Percentiles rank a stretch among this genome's conserved stretches.
phyloP scores from a whole-genome alignment of 495 filamentous ascomycete genomes.

The Aspergillus bridgeri region DNA sequence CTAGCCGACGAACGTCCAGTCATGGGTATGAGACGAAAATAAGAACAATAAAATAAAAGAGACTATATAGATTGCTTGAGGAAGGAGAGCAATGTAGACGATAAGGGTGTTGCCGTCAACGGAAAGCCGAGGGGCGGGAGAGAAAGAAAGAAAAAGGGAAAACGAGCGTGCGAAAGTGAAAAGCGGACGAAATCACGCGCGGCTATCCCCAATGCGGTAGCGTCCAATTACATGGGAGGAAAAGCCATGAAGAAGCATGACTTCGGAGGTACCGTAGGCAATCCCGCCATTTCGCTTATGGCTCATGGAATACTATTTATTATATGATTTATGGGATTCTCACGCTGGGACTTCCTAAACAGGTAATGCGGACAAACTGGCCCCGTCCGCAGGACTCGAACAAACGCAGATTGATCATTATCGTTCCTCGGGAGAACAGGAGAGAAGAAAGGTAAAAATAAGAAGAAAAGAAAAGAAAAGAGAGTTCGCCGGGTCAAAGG shows the following conservation, averaged over 20 bases:
- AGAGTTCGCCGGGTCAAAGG: constrained; percentile 15
- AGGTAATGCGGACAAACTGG: background rate
- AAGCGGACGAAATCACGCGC: background rate
- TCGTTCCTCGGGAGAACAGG: background rate
- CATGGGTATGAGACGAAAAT: constrained; percentile 19
- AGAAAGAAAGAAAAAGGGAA: background rate
- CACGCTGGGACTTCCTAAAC: background rate
- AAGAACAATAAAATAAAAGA: background rate
- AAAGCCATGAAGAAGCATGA: too few species aligned
- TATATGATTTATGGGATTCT: background rate
- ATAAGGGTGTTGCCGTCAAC: background rate
- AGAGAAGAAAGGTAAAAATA: background rate
- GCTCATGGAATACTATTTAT: too few species aligned
- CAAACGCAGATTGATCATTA: background rate
- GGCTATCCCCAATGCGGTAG: background rate
- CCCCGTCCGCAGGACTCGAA: background rate
- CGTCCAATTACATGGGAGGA: too few species aligned
- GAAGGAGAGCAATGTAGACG: too few species aligned
- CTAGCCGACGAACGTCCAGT: constrained; percentile 2
- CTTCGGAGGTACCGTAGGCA: too few species aligned
- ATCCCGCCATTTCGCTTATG: too few species aligned
- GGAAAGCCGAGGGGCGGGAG: too few species aligned
- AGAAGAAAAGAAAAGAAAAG: background rate
- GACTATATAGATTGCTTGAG: too few species aligned
- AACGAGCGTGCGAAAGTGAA: background rate